phyloP scores from a whole-genome alignment of 208 protist genomes.

The Acanthamoeba polyphaga region DNA sequence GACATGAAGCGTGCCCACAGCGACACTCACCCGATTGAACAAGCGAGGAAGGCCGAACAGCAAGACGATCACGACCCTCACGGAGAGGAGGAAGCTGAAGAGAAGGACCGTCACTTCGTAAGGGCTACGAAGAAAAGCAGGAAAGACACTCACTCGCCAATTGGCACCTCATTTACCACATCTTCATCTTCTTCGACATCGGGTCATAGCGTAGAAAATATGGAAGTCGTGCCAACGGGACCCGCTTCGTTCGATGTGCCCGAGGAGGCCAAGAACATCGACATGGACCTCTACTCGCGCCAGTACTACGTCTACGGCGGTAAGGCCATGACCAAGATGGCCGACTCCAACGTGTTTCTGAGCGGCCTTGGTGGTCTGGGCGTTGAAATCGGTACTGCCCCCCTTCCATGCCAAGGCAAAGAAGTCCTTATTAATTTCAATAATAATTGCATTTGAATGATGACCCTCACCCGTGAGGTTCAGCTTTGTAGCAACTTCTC shows the following conservation, averaged over 20 bases:
- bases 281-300: slow-evolving; percentile 52
- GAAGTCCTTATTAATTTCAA: background rate
- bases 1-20: background rate
- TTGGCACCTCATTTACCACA: no score
- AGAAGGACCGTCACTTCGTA: background rate
- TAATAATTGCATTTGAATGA: background rate
- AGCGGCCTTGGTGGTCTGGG: slow-evolving; percentile 91
- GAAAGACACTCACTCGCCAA: background rate
- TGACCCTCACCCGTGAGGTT: no score
- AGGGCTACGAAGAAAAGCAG: background rate
- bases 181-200: background rate
- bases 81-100: background rate
- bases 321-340: slow-evolving; percentile 65
- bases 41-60: background rate
- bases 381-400: slow-evolving; percentile 91
- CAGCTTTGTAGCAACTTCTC: no score
- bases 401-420: no score
- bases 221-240: background rate
- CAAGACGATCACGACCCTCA: background rate
- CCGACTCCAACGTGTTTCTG: slow-evolving; percentile 86
- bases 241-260: slow-evolving; percentile 45
- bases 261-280: slow-evolving; percentile 70
- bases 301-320: slow-evolving; percentile 68
- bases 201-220: background rate
- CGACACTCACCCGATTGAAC: background rate